Conservation (phyloP, 345 rosid species). For the thale cress (Arabidopsis thaliana) region TAIR10.1 NC_003074.8:9563001-9563500, state of each 20-base stretch:
- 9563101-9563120: slow-evolving; percentile 14
- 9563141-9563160: slow-evolving; percentile 31
- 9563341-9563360: too few species aligned
- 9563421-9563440: too few species aligned
- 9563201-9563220: slow-evolving; percentile 34
- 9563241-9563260: background rate
- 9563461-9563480: too few species aligned
- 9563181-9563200: background rate
- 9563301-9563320: too few species aligned
- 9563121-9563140: slow-evolving; percentile 14
- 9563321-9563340: too few species aligned
- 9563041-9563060: slow-evolving; percentile 59
- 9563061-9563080: slow-evolving; percentile 36
- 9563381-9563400: too few species aligned
- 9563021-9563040: slow-evolving; percentile 60
- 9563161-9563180: background rate
- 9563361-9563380: too few species aligned
- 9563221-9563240: slow-evolving; percentile 12
- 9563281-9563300: too few species aligned
- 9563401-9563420: too few species aligned
- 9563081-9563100: slow-evolving; percentile 23
- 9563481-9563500: too few species aligned
- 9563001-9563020: slow-evolving; percentile 66
- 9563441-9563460: too few species aligned
- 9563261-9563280: background rate